Evolutionary conservation across 148 eudicot species (phyloP), one percentile per base, ranked within the genome.

Genomic region (Silene latifolia): DNA sequence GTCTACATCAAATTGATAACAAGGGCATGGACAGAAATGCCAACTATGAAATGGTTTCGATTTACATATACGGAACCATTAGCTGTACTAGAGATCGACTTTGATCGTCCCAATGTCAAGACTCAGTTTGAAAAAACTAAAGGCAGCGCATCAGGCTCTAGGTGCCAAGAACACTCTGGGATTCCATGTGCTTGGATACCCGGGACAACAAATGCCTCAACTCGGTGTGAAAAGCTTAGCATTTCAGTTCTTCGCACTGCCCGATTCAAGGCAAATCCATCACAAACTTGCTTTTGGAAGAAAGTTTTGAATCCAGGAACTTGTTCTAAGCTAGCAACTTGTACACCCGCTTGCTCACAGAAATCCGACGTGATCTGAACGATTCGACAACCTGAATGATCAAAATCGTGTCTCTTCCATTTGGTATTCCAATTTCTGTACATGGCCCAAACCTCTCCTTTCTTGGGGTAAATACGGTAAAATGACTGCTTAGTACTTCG

Each of bases 381-480:
- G 29, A 80, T 72, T 29, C 57, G 83, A 72, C 57, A 80, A 27
- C 63, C 58, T 27, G 29, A 72, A 23, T 46, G 13, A 24, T 51
- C 14, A 51, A 72, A 72, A 27, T 80, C 66, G 8, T 61, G 58
- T 76, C 67, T 51, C 70, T 76, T 76, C 83, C 79, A 80, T 65
- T 61, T 80, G 17, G 73, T 74, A 42, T 74, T 83, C 92, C 89
- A 85, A 25, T 85, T 78, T 66, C 70, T 79, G 60, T 86, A 86
- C 83, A 88, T 77, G 3, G 89, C 92, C 92, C 89, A 88, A 63
- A 88, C 25, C 87, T 88, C 87, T 25, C 87, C 87, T 78, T 85
- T 88, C 78, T 69, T 72, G 2, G 89, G 92, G 77, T 83, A 86
- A 42, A 88, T 86, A 77, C 78, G 80, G 82, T 79, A 88, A 23